Conservation (phyloP, 1,284 basidiomycete species). For the Pseudozyma sp. region DNA sequence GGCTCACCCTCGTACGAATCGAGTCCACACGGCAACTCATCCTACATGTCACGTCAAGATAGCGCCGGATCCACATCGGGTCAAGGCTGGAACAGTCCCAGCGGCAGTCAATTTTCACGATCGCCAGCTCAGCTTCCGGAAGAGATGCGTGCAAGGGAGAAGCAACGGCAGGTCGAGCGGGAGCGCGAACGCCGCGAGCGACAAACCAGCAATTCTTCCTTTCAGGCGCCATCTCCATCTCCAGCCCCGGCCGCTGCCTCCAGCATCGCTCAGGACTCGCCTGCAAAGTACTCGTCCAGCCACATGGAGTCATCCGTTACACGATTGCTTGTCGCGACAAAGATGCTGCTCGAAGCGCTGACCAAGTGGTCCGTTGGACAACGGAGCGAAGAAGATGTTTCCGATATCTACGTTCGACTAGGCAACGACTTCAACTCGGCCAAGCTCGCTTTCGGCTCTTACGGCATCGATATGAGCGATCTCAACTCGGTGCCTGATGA, state of each 20-base stretch:
- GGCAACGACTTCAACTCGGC: conserved; percentile 98
- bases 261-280: conserved; percentile 17
- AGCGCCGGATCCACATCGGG: conserved; percentile 36
- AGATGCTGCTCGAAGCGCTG: conserved; percentile 89
- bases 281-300: conserved; percentile 51
- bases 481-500: conserved; percentile 89
- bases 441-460: conserved; percentile 85
- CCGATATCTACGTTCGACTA: conserved; percentile 94
- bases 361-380: conserved; percentile 76
- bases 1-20: conserved; percentile 30
- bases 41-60: conserved; percentile 41
- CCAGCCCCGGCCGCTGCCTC: conserved; percentile 12
- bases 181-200: conserved; percentile 41
- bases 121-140: conserved; percentile 53
- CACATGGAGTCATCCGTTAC: conserved; percentile 91
- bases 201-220: conserved; percentile 39
- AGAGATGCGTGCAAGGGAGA: conserved; percentile 51
- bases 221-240: conserved; percentile 14
- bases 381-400: conserved; percentile 84
- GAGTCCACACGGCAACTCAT: conserved; percentile 14
- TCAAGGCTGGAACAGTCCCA: conserved; percentile 30
- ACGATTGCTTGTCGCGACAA: conserved; percentile 91
- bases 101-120: conserved; percentile 19
- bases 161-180: conserved; percentile 40
- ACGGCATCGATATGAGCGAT: conserved; percentile 92